Evolutionary conservation across 1,284 basidiomycete genomes (phyloP), one percentile per base, ranked within the genome.

Genomic region (Cryptococcus sp.): DNA sequence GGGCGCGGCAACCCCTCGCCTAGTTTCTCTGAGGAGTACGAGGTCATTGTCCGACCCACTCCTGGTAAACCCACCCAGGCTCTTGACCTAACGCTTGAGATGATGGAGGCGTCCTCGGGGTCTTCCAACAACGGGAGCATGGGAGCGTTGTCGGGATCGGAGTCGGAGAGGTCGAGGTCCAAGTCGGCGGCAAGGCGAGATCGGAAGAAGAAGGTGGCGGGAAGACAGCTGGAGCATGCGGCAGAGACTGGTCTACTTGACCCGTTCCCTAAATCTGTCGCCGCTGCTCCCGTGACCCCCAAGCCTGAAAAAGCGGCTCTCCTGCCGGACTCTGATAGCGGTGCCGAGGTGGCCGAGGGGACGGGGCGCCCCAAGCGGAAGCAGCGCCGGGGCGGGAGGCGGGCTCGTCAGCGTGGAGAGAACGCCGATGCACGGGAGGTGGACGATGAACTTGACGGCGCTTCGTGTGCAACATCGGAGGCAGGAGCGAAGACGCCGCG

Each of bases 381-480:
- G 43, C 62, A 59, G 16, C 43, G 62, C 12, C 28, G 65, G 53
- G 55, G 56, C 8, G 59, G 60, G 9, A 58, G 52, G 44, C 55
- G 49, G 36, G 63, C 54, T 23, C 43, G 53, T 42, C 18, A 43
- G 37, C 35, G 65, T 45, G 37, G 23, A 23, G 62, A 61, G 23
- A 49, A 54, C 35, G 47, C 39, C 3, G 59, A 62, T 8, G 51
- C 43, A 15, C 47, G 42, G 16, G 59, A 50, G 15, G 59, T 63
- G 1, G 60, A 62, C 18, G 58, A 56, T 15, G 58, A 57, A n/a
- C 23, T 57, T 16, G 37, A 39, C 33, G 51, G 47, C 38, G 52
- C 55, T 7, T 46, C 51, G 23, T 44, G 33, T 15, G 43, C 54
- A 6, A 53, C 50, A 0, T 46, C 45, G 16, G 47, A 52, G 46